Percentiles rank a stretch among this genome's conserved stretches.
phyloP scores from a whole-genome alignment of 1,284 basidiomycete species.

The Rhizoctonia solani region DNA sequence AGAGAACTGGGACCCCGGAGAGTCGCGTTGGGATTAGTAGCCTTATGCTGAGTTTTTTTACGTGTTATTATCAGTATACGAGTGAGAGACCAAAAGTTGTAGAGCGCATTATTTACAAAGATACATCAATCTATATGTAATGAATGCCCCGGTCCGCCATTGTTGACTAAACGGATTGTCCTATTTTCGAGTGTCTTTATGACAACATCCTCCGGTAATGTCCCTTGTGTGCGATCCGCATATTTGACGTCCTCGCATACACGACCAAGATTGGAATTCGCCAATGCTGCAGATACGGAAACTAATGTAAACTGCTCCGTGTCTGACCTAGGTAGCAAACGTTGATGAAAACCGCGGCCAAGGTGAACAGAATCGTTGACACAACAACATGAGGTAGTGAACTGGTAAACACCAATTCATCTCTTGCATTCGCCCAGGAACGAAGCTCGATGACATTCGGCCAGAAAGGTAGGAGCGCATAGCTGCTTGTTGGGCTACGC shows the following conservation, averaged over 20 bases:
- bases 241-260: conserved; percentile 22
- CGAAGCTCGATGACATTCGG: conserved; percentile 1
- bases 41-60: too few species aligned
- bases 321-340: conserved; percentile 5
- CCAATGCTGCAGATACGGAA: conserved; percentile 14
- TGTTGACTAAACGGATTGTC: neutral
- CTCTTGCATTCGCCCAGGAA: conserved; percentile 22
- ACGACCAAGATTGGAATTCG: conserved; percentile 1
- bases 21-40: too few species aligned
- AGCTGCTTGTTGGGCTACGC: conserved; percentile 18
- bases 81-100: too few species aligned
- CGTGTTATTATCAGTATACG: too few species aligned
- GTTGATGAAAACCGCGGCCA: conserved; percentile 20
- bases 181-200: conserved; percentile 1
- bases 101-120: neutral
- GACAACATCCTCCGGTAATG: neutral
- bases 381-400: conserved; percentile 21
- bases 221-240: neutral
- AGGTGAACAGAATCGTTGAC: conserved; percentile 21
- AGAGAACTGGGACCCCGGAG: neutral
- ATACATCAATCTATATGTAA: conserved; percentile 18
- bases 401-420: conserved; percentile 20
- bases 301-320: conserved; percentile 30
- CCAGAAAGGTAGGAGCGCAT: conserved; percentile 27
- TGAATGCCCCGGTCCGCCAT: conserved; percentile 19